Conservation (phyloP, 345 rosid genomes). For the Pugionium cornutum region DNA sequence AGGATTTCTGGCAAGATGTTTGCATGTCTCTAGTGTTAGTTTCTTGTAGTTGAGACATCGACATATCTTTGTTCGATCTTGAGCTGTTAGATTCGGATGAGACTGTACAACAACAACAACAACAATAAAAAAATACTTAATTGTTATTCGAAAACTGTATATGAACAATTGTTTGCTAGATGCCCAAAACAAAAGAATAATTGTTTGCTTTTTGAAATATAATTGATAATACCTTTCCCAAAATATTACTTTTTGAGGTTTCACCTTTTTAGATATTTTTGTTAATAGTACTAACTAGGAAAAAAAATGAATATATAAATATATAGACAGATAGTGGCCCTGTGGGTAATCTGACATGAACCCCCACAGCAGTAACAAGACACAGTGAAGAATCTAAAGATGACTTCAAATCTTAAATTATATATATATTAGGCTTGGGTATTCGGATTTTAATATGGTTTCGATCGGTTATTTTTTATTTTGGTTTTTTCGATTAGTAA, state of each 20-base stretch:
- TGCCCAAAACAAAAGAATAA: too few relatives aligned
- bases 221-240: too few relatives aligned
- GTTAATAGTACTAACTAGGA: background rate
- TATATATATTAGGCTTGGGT: background rate
- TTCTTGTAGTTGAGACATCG: conserved; percentile 67
- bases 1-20: conserved; percentile 73
- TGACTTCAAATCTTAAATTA: conserved; percentile 28
- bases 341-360: conserved; percentile 39
- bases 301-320: conserved; percentile 12
- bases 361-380: conserved; percentile 40
- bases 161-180: too few relatives aligned
- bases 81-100: conserved; percentile 56
- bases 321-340: conserved; percentile 21
- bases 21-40: conserved; percentile 62
- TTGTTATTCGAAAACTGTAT: too few relatives aligned
- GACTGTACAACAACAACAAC: conserved; percentile 50
- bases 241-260: too few relatives aligned
- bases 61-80: conserved; percentile 63
- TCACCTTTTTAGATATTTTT: too few relatives aligned
- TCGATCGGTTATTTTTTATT: too few relatives aligned
- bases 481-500: too few relatives aligned
- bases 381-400: conserved; percentile 34
- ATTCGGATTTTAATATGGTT: too few relatives aligned
- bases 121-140: background rate
- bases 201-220: too few relatives aligned